Base-by-base conservation (phyloP, 2,329 filamentous ascomycete genomes). In the Exophiala bonariae region DNA sequence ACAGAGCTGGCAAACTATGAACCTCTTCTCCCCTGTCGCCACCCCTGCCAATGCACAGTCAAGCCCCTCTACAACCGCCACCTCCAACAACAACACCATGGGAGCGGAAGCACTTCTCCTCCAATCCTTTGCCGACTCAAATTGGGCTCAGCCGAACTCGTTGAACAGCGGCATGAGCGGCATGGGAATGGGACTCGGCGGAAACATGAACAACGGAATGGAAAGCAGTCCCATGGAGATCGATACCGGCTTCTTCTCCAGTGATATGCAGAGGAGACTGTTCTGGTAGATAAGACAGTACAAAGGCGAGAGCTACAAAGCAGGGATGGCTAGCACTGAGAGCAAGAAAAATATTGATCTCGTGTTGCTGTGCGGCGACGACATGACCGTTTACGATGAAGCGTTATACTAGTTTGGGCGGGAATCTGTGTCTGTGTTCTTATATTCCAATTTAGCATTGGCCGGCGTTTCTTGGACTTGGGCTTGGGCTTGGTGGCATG, bases 91-190 rank as follows among this genome's bases (percentile, higher is more conserved):
- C 26, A 43, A 32, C 9, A 33, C 45, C 9, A 34, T 51, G 26
- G 41, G 45, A n/a, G 44, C 48, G 19, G 52, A 54, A 40, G 52
- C 52, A 2, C 26, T 54, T 1, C 32, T 54, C 10, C 48, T 54
- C 8, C 52, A 54, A 30, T 51, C 42, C 23, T 51, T 54, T 16
- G 52, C 52, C 22, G 52, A 54, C 19, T 48, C 44, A n/a, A 49
- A 30, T n/a, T 53, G 50, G 50, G 46, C 47, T 6, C 50, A 51
- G 17, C 46, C 44, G 3, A 46, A 49, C 14, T 44, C 45, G 6
- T 31, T 52, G 34, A 51, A 47, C 14, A 40, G 32, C 10, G 41
- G 31, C 11, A 28, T 47, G 32, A 41, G 40, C 5, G 23, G 13
- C 14, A 30, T 38, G 42, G 44, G n/a, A 20, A 13, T 19, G 11